Evolutionary conservation across 129 eudicot genomes (phyloP).

Genomic region (Flaveria robusta): DNA sequence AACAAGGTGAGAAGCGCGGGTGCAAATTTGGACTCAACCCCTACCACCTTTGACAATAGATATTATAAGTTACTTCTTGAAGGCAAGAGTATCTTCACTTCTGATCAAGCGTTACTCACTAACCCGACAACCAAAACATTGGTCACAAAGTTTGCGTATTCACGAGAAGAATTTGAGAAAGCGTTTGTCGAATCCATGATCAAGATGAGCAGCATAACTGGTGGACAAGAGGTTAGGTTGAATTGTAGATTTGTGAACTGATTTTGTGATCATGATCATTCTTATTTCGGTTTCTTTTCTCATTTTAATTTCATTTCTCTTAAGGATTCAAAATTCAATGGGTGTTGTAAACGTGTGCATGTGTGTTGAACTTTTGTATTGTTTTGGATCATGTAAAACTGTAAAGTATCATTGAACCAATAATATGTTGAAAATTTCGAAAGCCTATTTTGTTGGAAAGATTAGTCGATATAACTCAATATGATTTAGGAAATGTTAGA

Average conservation of each 20-base stretch:
- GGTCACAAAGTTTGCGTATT: constrained; percentile 43
- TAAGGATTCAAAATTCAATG: not conserved
- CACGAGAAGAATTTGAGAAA: constrained; percentile 44
- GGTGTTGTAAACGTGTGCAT: constrained; percentile 26
- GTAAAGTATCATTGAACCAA: constrained; percentile 9
- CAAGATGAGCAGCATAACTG: constrained; percentile 54
- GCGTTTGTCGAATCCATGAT: constrained; percentile 61
- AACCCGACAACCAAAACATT: constrained; percentile 36
- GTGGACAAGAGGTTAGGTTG: constrained; percentile 51
- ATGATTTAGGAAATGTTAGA: no score
- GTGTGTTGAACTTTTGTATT: not conserved
- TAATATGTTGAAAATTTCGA: no score
- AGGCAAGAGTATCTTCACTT: constrained; percentile 49
- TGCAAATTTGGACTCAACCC: constrained; percentile 51
- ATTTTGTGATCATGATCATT: constrained; percentile 5
- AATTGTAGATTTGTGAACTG: constrained; percentile 43
- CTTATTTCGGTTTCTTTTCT: constrained; percentile 19
- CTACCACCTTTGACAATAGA: constrained; percentile 46
- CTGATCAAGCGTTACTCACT: constrained; percentile 53
- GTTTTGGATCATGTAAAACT: not conserved
- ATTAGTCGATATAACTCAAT: no score
- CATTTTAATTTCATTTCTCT: not conserved
- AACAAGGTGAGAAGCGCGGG: constrained; percentile 38
- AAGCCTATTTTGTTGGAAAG: no score
- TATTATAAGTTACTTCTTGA: constrained; percentile 51